Evolutionary conservation across 495 filamentous ascomycete genomes (phyloP).

Genomic region (Podospora fimiseda): DNA sequence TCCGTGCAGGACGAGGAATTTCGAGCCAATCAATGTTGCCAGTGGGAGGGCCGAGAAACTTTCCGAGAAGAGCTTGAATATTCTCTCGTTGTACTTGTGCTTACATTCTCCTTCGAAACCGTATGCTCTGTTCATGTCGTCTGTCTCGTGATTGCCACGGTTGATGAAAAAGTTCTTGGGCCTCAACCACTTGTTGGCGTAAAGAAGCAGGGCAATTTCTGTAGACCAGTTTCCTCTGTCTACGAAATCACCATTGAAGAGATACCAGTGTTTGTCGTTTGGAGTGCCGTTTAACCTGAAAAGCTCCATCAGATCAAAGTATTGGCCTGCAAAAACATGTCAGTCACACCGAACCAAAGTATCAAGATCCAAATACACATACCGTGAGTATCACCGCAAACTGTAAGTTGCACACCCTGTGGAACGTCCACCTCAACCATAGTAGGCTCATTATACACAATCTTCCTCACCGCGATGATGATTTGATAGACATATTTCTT

Average conservation of each 20-base stretch:
- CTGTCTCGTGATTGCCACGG: slow-evolving; percentile 97
- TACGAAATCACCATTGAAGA: slow-evolving; percentile 99
- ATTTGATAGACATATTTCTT: slow-evolving; percentile 98
- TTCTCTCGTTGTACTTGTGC: slow-evolving; percentile 89
- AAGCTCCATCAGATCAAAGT: slow-evolving; percentile 92
- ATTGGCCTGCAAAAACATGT: slow-evolving; percentile 62
- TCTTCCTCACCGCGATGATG: slow-evolving; percentile 76
- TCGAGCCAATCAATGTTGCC: slow-evolving; percentile 84
- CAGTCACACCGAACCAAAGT: slow-evolving; percentile 13
- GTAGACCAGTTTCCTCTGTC: slow-evolving; percentile 97
- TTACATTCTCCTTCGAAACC: slow-evolving; percentile 98
- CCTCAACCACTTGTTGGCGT: slow-evolving; percentile 93
- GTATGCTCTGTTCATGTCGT: slow-evolving; percentile 99
- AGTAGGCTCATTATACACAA: slow-evolving; percentile 87
- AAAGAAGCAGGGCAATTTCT: slow-evolving; percentile 88
- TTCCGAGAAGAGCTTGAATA: slow-evolving; percentile 97
- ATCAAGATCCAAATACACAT: slow-evolving; percentile 19
- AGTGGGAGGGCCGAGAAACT: slow-evolving; percentile 93
- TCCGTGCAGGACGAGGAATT: slow-evolving; percentile 90
- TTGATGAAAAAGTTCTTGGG: slow-evolving; percentile 90
- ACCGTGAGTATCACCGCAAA: slow-evolving; percentile 98
- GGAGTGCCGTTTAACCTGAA: slow-evolving; percentile 88
- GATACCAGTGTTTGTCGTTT: slow-evolving; percentile 76
- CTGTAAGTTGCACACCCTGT: slow-evolving; percentile 71
- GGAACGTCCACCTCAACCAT: slow-evolving; percentile 92